Evolutionary conservation across 2,329 filamentous ascomycete species (phyloP).

Genomic region (Leptodontidium sp.): DNA sequence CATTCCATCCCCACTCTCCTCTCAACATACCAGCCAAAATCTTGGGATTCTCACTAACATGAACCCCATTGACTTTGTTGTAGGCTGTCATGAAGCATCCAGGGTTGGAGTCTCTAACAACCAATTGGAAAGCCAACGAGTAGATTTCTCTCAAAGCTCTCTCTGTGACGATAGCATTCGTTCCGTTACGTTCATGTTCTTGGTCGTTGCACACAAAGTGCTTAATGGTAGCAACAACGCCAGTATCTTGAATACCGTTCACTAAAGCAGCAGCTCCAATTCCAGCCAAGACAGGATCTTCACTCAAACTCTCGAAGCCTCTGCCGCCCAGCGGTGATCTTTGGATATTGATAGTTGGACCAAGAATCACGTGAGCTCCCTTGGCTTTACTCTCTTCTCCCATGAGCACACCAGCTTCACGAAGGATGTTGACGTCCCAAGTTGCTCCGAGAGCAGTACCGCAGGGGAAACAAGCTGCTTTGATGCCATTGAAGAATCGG

Average conservation of each 20-base stretch:
- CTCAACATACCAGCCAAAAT: conserved; percentile 52
- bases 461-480: conserved; percentile 56
- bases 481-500: conserved; percentile 49
- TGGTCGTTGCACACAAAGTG: conserved; percentile 57
- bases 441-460: conserved; percentile 64
- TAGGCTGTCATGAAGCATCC: conserved; percentile 58
- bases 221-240: conserved; percentile 55
- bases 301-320: conserved; percentile 57
- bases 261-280: conserved; percentile 54
- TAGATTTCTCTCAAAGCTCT: conserved; percentile 54
- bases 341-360: conserved; percentile 64
- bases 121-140: conserved; percentile 55
- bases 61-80: conserved; percentile 55
- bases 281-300: conserved; percentile 57
- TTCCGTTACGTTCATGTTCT: conserved; percentile 50
- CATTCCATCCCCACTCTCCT: conserved; percentile 55
- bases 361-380: conserved; percentile 75
- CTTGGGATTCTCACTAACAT: conserved; percentile 52
- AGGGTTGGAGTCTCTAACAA: conserved; percentile 52
- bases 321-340: conserved; percentile 57
- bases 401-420: conserved; percentile 70
- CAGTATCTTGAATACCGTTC: conserved; percentile 53
- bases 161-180: conserved; percentile 50
- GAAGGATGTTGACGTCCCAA: conserved; percentile 70
- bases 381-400: conserved; percentile 72